Base-by-base conservation (phyloP, 106 monocot species). In the Dendrobium catenatum region DNA sequence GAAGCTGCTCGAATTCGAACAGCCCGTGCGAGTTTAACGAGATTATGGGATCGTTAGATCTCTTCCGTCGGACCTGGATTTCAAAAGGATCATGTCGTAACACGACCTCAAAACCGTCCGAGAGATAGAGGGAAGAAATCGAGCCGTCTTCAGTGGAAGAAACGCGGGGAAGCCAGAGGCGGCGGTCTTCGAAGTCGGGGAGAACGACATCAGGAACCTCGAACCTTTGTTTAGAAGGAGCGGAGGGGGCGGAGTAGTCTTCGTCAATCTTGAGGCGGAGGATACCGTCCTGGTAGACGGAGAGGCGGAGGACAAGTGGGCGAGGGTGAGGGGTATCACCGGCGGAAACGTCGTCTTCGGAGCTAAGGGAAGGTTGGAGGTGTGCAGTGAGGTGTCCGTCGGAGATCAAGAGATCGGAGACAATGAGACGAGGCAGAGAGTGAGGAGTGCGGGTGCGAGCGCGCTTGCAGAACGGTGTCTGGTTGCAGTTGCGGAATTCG, bases 401-500 rank as follows among this genome's bases (percentile, higher is more conserved):
- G 37, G 88, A 78, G 73, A 95, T 79, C 77, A 88, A 68, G 81
- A 90, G 76, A 55, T 83, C 72, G 83, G 90, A 76, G 75, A 75
- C 83, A 80, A 88, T 29, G 87, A 90, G 33, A 77, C 86, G 49
- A 47, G 90, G 87, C 81, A 90, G 20, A 59, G 99, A 93, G 81
- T 95, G 89, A 72, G 99, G 93, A 4, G 76, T 42, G 41, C 87
- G 91, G 81, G 76, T 54, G 72, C 99, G 93, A 75, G 93, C 88
- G 80, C 95, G 90, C 84, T 95, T 93, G 88, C 99, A 95, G 88
- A 95, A 99, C 70, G 99, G 99, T 67, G 95, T 95, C 72, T 99
- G 88, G 85, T 91, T 79, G 90, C 99, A 99, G 84, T 59, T 81
- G 44, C 95, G 95, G 86, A 99, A 99, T 85, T 99, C 99, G 75